Conservation (phyloP, 805 yeast genomes). For the Candida chauliodis region DNA sequence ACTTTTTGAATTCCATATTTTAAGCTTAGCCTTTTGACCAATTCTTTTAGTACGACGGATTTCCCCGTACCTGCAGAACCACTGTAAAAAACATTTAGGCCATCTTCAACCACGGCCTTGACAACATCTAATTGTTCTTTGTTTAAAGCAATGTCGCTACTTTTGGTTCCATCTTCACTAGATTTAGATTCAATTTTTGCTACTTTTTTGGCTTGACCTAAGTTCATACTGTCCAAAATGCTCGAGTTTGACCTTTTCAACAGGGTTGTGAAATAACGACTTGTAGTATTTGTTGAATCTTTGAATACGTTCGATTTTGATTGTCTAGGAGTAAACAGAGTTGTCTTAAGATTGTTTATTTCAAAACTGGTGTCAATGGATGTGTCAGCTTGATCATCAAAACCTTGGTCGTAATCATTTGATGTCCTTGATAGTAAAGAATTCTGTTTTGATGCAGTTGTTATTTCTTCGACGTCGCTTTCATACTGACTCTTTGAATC, state of each 20-base stretch:
- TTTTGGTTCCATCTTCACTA: background rate
- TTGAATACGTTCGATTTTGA: background rate
- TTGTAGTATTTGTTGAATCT: background rate
- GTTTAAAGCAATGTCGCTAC: conserved; percentile 15
- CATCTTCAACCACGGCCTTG: conserved; percentile 46
- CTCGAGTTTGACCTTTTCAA: conserved; percentile 21
- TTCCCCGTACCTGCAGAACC: conserved; percentile 92
- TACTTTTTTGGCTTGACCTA: conserved; percentile 20
- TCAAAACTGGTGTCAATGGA: conserved; percentile 36
- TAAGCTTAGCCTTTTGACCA: conserved; percentile 51
- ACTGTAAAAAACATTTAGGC: conserved; percentile 63
- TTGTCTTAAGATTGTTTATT: conserved; percentile 34
- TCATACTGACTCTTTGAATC: background rate
- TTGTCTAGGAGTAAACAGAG: conserved; percentile 10
- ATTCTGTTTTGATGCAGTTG: background rate
- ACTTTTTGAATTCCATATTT: conserved; percentile 45
- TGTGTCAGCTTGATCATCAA: conserved; percentile 33
- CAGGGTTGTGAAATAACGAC: conserved; percentile 3
- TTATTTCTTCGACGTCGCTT: background rate
- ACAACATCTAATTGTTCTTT: conserved; percentile 48
- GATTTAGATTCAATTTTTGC: conserved; percentile 12
- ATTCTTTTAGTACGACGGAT: conserved; percentile 60
- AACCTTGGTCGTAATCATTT: conserved; percentile 15
- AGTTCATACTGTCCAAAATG: conserved; percentile 14
- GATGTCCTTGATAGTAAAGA: background rate